phyloP scores from a whole-genome alignment of 176 grass and related monocot genomes.

The Oryza officinalis region DNA sequence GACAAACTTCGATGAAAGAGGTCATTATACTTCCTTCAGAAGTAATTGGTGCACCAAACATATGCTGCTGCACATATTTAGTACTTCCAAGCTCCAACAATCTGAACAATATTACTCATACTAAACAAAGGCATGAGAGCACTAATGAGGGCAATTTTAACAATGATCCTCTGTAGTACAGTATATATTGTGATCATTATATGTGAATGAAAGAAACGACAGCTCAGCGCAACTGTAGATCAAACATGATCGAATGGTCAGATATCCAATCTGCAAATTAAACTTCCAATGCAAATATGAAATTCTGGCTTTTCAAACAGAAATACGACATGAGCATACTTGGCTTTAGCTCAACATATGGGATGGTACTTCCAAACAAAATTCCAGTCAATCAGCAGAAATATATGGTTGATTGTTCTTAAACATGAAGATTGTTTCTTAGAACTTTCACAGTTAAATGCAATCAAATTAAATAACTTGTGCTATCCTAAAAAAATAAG shows the following conservation, averaged over 20 bases:
- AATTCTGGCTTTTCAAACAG: not conserved
- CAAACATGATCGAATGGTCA: conserved; percentile 20
- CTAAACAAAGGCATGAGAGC: not conserved
- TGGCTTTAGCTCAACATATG: not conserved
- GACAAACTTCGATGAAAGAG: conserved; percentile 15
- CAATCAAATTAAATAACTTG: not conserved
- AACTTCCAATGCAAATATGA: conserved; percentile 12
- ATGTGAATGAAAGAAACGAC: not conserved
- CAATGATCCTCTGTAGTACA: conserved; percentile 1
- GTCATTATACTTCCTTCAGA: conserved; percentile 13
- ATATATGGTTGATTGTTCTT: not conserved
- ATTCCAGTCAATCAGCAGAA: not conserved
- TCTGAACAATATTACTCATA: not conserved
- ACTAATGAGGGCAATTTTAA: not conserved
- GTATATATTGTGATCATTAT: not conserved
- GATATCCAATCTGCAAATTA: conserved; percentile 1
- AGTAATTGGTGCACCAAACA: conserved; percentile 9
- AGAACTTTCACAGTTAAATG: not conserved
- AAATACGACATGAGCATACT: not conserved
- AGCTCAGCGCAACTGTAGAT: conserved; percentile 8
- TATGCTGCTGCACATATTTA: not conserved
- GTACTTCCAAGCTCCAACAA: conserved; percentile 24
- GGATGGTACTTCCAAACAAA: not conserved
- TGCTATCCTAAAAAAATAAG: not conserved
- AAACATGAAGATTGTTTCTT: not conserved